phyloP scores from a whole-genome alignment of 208 protist species.

The Trypanosomatidae sp. region DNA sequence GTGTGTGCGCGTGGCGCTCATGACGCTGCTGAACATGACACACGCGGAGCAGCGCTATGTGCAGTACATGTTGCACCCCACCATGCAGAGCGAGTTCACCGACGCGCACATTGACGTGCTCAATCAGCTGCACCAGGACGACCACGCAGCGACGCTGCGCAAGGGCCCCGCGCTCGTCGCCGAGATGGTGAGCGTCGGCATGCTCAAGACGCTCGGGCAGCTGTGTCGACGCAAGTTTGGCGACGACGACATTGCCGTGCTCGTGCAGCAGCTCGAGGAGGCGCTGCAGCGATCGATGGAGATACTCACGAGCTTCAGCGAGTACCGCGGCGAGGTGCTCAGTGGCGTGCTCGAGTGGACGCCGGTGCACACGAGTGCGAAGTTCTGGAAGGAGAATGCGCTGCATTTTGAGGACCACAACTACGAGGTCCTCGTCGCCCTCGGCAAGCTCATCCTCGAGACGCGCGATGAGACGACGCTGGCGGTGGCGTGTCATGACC shows the following conservation, averaged over 20 bases:
- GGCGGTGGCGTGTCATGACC: conserved; percentile 85
- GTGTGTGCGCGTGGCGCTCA: conserved; percentile 81
- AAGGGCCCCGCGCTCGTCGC: conserved; percentile 61
- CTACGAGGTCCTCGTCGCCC: conserved; percentile 83
- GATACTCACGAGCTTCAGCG: conserved; percentile 82
- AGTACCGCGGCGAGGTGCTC: conserved; percentile 87
- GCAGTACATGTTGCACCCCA: conserved; percentile 28
- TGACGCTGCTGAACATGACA: conserved; percentile 77
- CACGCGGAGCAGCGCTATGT: conserved; percentile 60
- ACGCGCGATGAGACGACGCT: conserved; percentile 45
- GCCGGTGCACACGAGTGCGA: conserved; percentile 85
- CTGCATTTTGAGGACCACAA: conserved; percentile 81
- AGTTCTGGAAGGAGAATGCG: conserved; percentile 91
- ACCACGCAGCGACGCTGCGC: conserved; percentile 8
- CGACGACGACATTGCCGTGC: conserved; percentile 76
- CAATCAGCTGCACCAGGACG: conserved; percentile 15
- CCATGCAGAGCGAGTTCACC: conserved; percentile 19
- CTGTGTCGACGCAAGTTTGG: conserved; percentile 79
- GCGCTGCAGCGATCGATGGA: conserved; percentile 82
- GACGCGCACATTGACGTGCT: conserved; percentile 24
- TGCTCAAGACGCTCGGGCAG: conserved; percentile 80
- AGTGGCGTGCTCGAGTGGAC: conserved; percentile 84
- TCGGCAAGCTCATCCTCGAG: conserved; percentile 68
- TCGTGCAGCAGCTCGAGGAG: conserved; percentile 45
- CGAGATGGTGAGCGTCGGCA: conserved; percentile 86